Percentiles rank a stretch among this genome's conserved stretches.
phyloP scores from a whole-genome alignment of 768 basidiomycete species.

The Tulasnella sp. region DNA sequence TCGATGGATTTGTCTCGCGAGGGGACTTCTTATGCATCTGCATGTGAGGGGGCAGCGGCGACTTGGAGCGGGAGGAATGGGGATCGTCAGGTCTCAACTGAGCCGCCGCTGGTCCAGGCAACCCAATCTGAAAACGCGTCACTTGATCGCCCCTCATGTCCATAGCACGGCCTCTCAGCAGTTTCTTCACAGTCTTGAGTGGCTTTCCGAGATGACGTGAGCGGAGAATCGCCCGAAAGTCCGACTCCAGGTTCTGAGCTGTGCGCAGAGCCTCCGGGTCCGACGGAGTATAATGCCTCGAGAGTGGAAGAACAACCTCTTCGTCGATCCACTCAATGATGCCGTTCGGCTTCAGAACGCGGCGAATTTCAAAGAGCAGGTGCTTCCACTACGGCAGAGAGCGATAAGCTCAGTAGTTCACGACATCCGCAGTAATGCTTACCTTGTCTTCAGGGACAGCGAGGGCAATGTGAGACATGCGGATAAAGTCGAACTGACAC shows the following conservation, averaged over 20 bases:
- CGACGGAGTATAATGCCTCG: neutral
- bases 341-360: conserved; percentile 49
- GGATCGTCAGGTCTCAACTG: neutral
- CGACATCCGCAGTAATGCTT: neutral
- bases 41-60: neutral
- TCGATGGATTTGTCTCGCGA: neutral
- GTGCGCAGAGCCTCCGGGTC: neutral
- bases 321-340: conserved; percentile 37
- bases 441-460: conserved; percentile 40
- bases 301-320: conserved; percentile 2
- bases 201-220: neutral
- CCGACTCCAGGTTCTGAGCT: neutral
- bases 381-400: conserved; percentile 37
- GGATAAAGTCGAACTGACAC: conserved; percentile 54
- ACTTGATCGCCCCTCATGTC: neutral
- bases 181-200: neutral
- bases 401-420: neutral
- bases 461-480: conserved; percentile 55
- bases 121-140: neutral
- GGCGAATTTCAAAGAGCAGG: conserved; percentile 46
- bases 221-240: neutral
- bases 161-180: neutral
- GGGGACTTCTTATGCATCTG: neutral
- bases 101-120: neutral
- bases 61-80: no score